Evolutionary conservation across 1,284 basidiomycete genomes (phyloP), one percentile per base, ranked within the genome.

Genomic region (Leccinum pseudoinsigne): DNA sequence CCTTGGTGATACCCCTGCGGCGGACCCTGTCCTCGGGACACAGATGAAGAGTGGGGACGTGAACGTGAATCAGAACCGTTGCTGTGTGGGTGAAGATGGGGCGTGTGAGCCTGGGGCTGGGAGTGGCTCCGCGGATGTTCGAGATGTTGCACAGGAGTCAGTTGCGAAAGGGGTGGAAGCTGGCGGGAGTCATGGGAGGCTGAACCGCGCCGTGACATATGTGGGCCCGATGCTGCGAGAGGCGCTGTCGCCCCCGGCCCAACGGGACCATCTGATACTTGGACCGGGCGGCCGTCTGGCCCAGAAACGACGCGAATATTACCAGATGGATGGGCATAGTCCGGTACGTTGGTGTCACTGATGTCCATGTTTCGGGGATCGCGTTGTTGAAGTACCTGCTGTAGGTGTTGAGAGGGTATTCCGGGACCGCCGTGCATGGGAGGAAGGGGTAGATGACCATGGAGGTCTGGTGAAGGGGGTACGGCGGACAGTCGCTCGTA

Each of bases 401-500:
- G 78, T 38, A 67, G 55, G 53, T 72, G 74, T 65, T 72, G 76
- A 26, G 74, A 72, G 61, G 77, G 75, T 28, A 76, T 67, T 4
- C 70, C 76, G n/a, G 74, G 71, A 31, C 71, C 77, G 9, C 74
- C 51, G 58, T 79, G 79, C 50, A 77, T 68, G 23, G 77, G 74
- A 53, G 80, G 80, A 26, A 79, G 74, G 16, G 73, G 64, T 62
- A 76, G 72, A 58, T 80, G 79, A 66, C 78, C 79, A 50, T 79
- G 78, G 31, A 77, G 64, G 67, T 83, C 82, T 62, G 84, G 83
- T 5, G 86, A 83, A 57, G 85, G 82, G 50, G 87, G 82, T 36
- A 86, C 78, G 45, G 80, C 79, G 59, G 86, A 83, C 18, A 93
- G 80, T 61, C 90, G 86, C 76, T 93, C 91, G 71, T 93, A 93